Evolutionary conservation across 2,329 filamentous ascomycete species (phyloP).

Genomic region (Emericellopsis atlantica): DNA sequence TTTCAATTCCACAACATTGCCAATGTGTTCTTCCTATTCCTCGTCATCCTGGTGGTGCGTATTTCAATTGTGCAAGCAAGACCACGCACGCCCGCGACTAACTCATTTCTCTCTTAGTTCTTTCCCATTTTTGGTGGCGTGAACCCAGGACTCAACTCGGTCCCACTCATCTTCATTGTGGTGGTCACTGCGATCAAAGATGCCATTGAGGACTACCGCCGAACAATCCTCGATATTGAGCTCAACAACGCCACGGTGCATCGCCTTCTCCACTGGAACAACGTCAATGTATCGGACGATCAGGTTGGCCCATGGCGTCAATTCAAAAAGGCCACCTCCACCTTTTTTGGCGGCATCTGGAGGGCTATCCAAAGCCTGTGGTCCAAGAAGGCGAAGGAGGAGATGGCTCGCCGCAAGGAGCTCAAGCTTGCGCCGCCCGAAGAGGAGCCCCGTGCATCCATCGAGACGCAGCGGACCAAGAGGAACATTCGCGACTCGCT

Average conservation of each 20-base stretch:
- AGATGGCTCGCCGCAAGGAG: constrained; percentile 32
- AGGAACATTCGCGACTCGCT: constrained; percentile 23
- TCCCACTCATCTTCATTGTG: constrained; percentile 88
- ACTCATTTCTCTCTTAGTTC: constrained; percentile 42
- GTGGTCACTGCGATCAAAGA: constrained; percentile 85
- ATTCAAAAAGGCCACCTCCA: constrained; percentile 79
- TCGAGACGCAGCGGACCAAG: constrained; percentile 21
- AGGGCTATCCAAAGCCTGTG: constrained; percentile 31
- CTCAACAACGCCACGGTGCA: constrained; percentile 95
- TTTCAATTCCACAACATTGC: constrained; percentile 98
- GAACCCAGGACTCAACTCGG: constrained; percentile 81
- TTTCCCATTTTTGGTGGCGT: constrained; percentile 91
- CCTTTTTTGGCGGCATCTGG: constrained; percentile 41
- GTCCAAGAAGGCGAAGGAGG: constrained; percentile 36
- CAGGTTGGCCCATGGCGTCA: constrained; percentile 75
- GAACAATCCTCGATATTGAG: constrained; percentile 82
- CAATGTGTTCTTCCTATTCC: constrained; percentile 96
- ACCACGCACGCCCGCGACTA: not conserved
- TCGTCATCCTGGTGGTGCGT: constrained; percentile 86
- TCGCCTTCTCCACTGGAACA: constrained; percentile 75
- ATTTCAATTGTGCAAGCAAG: not conserved
- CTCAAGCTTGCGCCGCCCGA: constrained; percentile 10
- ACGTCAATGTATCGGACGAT: constrained; percentile 86
- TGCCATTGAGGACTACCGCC: constrained; percentile 85
- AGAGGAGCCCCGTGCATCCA: constrained; percentile 51